Percentiles rank a stretch among this genome's conserved stretches.
Evolutionary conservation across 768 basidiomycete genomes (phyloP).

Genomic region (Amanita polypyramis): DNA sequence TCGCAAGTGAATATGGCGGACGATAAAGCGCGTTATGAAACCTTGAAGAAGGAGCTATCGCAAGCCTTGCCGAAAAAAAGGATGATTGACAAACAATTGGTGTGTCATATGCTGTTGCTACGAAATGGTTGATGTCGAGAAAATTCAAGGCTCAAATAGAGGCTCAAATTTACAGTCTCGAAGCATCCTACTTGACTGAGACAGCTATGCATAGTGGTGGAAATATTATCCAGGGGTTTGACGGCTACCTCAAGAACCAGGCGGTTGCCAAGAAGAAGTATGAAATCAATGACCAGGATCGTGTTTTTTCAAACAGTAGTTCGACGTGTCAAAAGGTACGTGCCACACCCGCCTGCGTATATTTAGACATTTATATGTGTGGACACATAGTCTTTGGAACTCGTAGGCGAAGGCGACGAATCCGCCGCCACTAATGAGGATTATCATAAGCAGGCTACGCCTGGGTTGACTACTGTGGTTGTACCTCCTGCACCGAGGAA

Average conservation of each 20-base stretch:
- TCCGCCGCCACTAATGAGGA: constrained; percentile 47
- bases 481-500: constrained; percentile 62
- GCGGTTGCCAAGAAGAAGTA: constrained; percentile 56
- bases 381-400: constrained; percentile 71
- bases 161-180: constrained; percentile 68
- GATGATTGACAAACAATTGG: constrained; percentile 66
- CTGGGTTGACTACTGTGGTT: constrained; percentile 67
- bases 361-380: constrained; percentile 5
- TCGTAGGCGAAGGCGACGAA: constrained; percentile 64
- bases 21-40: constrained; percentile 62
- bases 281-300: constrained; percentile 68
- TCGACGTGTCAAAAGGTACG: constrained; percentile 62
- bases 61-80: constrained; percentile 70
- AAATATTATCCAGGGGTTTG: constrained; percentile 83
- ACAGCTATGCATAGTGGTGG: constrained; percentile 70
- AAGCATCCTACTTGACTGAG: constrained; percentile 67
- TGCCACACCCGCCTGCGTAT: constrained; percentile 5
- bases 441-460: constrained; percentile 52
- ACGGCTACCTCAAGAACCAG: constrained; percentile 76
- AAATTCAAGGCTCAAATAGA: constrained; percentile 61
- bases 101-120: constrained; percentile 22
- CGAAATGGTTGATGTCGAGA: background rate
- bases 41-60: constrained; percentile 63
- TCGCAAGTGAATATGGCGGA: constrained; percentile 31
- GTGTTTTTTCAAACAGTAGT: constrained; percentile 78